Evolutionary conservation across 352 stramenopile species (phyloP), one percentile per base, ranked within the genome.

Genomic region (Globisporangium radiosum): DNA sequence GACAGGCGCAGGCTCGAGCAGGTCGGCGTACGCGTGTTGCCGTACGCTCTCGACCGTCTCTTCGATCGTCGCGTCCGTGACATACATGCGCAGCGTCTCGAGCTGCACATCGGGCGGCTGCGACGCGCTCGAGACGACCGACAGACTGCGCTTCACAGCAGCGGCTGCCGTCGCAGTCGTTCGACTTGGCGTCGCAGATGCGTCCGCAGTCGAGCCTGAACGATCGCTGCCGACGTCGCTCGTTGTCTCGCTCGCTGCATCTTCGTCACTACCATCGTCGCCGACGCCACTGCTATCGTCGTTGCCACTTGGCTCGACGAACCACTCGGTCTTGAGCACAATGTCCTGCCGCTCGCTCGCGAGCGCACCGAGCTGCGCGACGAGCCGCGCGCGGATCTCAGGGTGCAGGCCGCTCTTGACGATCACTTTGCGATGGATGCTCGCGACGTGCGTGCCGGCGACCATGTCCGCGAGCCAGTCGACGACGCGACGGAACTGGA

Each of bases 391-490:
- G 53, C 80, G 77, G 63, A 90, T 87, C 55, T 90, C 80, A n/a
- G 80, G 77, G 48, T 88, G 80, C 9, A 90, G 57, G 8, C 80
- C 80, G 33, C 70, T 84, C 60, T 90, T 90, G 33, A 90, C 75
- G 45, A 90, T 87, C 63, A 81, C 84, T 37, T 78, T 76, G 55
- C 85, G 77, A 45, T 80, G 74, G 17, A 90, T 77, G 14, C 73
- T 65, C 17, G 68, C 57, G 0, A 77, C 69, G n/a, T 78, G 67
- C 19, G 75, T 71, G 15, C 75, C 78, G 1, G 76, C 73, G 42
- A 87, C 76, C 55, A 90, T 86, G n/a, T 84, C 73, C 13, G 61
- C 70, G 14, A 90, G 63, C 80, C 80, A 90, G n/a, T 87, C 69
- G 15, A 90, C 71, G 17, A 90, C 74, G 17, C 80, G 74, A 0